Evolutionary conservation across 2,329 filamentous ascomycete genomes (phyloP).

Genomic region (Monosporascus sp.): DNA sequence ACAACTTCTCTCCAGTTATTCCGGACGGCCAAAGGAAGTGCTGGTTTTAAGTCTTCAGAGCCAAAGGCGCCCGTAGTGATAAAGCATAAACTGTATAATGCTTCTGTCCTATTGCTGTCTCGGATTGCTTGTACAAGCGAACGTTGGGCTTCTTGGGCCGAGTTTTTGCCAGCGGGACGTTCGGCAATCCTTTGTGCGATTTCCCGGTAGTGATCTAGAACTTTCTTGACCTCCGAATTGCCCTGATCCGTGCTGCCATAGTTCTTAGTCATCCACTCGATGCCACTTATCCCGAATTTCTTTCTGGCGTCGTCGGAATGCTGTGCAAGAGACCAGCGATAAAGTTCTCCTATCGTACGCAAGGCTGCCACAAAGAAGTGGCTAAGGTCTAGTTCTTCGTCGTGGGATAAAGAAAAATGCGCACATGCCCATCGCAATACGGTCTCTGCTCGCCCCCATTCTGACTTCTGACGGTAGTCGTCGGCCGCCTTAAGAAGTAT

Average conservation of each 20-base stretch:
- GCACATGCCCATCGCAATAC: neutral
- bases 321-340: neutral
- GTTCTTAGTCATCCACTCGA: neutral
- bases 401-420: neutral
- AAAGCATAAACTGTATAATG: neutral
- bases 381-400: too few relatives aligned
- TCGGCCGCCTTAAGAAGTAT: neutral
- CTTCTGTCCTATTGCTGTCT: neutral
- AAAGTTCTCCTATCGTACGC: neutral
- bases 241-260: neutral
- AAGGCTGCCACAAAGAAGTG: neutral
- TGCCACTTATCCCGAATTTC: neutral
- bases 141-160: neutral
- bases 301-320: neutral
- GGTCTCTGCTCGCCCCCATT: neutral
- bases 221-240: neutral
- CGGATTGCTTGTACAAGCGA: neutral
- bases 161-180: too few relatives aligned
- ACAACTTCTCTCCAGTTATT: slow-evolving; percentile 9
- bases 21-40: slow-evolving; percentile 8
- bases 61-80: neutral
- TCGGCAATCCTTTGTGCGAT: neutral
- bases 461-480: neutral
- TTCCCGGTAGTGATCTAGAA: neutral
- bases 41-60: neutral